Conservation (phyloP, 2,329 filamentous ascomycete species). For the Bertia moriformis region DNA sequence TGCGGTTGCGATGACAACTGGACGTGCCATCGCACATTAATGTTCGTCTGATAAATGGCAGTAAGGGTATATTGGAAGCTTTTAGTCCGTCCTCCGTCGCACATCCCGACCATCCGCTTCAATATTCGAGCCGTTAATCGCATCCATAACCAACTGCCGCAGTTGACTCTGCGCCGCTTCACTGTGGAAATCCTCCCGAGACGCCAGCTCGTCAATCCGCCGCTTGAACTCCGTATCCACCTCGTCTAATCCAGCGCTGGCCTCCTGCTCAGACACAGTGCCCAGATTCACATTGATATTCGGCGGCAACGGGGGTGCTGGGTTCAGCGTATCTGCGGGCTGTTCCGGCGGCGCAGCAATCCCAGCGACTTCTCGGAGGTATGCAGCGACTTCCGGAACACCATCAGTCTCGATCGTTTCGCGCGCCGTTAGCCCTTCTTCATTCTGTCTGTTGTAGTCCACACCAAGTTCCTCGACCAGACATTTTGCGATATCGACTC, state of each 20-base stretch:
- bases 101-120: slow-evolving; percentile 47
- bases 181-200: slow-evolving; percentile 68
- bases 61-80: no score
- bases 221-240: slow-evolving; percentile 72
- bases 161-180: slow-evolving; percentile 69
- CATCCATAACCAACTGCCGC: slow-evolving; percentile 66
- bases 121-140: slow-evolving; percentile 51
- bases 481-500: slow-evolving; percentile 59
- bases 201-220: slow-evolving; percentile 77
- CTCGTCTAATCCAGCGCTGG: slow-evolving; percentile 33
- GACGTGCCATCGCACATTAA: no score
- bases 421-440: slow-evolving; percentile 64
- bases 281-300: slow-evolving; percentile 68
- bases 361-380: slow-evolving; percentile 30
- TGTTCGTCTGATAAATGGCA: no score
- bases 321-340: slow-evolving; percentile 12
- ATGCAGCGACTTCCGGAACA: slow-evolving; percentile 62
- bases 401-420: slow-evolving; percentile 69
- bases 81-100: slow-evolving; percentile 43
- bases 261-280: slow-evolving; percentile 48
- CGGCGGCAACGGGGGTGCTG: slow-evolving; percentile 34
- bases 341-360: slow-evolving; percentile 11
- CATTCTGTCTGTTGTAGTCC: slow-evolving; percentile 49
- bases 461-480: slow-evolving; percentile 72
- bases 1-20: no score